A percentile compares a stretch with the other conserved stretches of the same genome.
These are phyloP conservation scores for Claviceps maximensis DNA, from an alignment of 2,329 filamentous ascomycete species.

Conservation along the genomic window DNA sequence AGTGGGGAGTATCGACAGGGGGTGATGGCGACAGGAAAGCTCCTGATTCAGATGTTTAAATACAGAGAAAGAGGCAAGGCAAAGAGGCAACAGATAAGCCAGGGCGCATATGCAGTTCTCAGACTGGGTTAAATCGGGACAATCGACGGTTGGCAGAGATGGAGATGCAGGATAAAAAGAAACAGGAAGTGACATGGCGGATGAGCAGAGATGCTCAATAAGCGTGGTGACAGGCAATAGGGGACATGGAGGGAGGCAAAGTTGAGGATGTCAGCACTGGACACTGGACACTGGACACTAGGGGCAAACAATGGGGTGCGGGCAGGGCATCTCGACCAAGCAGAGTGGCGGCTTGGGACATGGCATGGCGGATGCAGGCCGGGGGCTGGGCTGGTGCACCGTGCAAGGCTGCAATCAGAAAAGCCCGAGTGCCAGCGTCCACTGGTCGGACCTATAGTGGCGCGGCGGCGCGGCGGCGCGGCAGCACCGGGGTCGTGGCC, in stretches of 20 bases:
- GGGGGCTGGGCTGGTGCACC: too few species aligned
- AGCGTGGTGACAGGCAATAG: neutral
- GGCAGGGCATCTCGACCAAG: too few species aligned
- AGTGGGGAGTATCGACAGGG: neutral
- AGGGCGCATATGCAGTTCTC: neutral
- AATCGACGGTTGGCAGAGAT: neutral
- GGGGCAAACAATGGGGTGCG: too few species aligned
- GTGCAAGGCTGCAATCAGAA: neutral
- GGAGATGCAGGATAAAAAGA: neutral
- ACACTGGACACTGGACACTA: too few species aligned
- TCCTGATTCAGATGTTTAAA: neutral
- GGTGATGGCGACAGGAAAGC: neutral
- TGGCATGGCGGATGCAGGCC: too few species aligned
- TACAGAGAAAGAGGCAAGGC: too few species aligned
- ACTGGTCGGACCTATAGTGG: neutral
- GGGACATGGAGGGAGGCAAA: neutral
- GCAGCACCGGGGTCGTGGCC: conserved; percentile 6
- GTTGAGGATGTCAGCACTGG: neutral
- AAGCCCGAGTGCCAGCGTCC: neutral
- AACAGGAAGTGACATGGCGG: neutral
- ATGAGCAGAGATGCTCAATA: neutral
- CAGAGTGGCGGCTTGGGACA: too few species aligned
- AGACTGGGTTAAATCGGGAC: too few species aligned
- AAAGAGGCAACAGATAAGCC: neutral
- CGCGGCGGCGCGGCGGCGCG: conserved; percentile 3